phyloP scores from a whole-genome alignment of 177 flowering plant species.

The Vitis hybrid region DNA sequence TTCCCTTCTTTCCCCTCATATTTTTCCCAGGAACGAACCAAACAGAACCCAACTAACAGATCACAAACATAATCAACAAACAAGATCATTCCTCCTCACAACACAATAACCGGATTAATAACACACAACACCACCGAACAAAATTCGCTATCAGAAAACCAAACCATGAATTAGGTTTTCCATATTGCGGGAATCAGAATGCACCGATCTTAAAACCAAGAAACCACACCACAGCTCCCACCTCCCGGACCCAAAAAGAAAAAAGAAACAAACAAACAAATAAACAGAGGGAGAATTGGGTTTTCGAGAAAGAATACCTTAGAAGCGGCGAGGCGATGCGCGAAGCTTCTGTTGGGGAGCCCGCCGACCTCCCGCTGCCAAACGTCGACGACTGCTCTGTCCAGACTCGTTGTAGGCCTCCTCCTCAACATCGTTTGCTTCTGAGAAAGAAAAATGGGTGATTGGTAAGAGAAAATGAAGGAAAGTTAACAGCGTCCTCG shows the following conservation, averaged over 20 bases:
- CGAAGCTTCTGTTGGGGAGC: conserved; percentile 54
- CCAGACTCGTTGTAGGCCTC: conserved; percentile 27
- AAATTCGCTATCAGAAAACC: not conserved
- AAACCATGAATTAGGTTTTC: not conserved
- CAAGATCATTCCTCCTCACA: no score
- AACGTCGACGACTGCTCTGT: conserved; percentile 48
- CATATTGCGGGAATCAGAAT: not conserved
- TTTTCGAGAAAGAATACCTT: conserved; percentile 39
- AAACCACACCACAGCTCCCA: not conserved
- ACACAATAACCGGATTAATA: no score
- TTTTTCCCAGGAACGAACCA: no score
- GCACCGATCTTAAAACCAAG: no score
- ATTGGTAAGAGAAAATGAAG: no score
- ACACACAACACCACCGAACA: no score
- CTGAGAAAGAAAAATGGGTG: not conserved
- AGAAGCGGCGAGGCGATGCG: conserved; percentile 59
- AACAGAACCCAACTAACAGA: no score
- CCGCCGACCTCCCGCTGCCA: conserved; percentile 72
- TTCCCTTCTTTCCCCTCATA: no score
- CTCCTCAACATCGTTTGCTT: conserved; percentile 12
- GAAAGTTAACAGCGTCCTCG: not conserved
- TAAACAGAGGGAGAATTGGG: not conserved
- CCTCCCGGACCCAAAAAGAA: not conserved
- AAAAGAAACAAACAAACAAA: conserved; percentile 1
- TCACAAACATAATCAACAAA: no score